These are phyloP conservation scores for Plasmodium inui DNA, from an alignment of 169 alveolate genomes.

Conservation along the genomic window DNA sequence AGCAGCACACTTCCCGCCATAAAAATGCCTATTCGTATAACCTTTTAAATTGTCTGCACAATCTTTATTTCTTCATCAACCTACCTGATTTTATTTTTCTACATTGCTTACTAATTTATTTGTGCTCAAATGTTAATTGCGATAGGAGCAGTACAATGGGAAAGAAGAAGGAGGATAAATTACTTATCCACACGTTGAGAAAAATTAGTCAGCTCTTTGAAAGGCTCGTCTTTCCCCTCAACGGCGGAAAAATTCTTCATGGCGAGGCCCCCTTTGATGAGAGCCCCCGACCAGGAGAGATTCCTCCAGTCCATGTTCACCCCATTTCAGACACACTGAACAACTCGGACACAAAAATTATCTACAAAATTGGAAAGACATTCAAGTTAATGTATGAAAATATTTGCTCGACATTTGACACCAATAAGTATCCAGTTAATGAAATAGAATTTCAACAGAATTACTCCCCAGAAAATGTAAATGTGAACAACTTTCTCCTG, in stretches of 20 bases:
- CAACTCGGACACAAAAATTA: conserved; percentile 16
- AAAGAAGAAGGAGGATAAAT: neutral
- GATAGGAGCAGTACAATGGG: neutral
- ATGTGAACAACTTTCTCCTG: conserved; percentile 56
- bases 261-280: neutral
- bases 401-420: conserved; percentile 21
- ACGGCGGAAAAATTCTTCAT: neutral
- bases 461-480: conserved; percentile 30
- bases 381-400: conserved; percentile 3
- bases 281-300: neutral
- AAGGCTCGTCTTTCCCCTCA: neutral
- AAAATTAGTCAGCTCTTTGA: conserved; percentile 19
- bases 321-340: neutral
- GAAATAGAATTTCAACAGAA: conserved; percentile 21
- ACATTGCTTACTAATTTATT: conserved; percentile 37
- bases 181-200: neutral
- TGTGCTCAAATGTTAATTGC: neutral
- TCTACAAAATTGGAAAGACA: neutral
- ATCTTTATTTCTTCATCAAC: conserved; percentile 30
- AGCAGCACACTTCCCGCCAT: neutral
- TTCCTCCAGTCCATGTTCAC: neutral
- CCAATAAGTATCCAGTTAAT: conserved; percentile 22
- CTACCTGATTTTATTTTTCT: conserved; percentile 50
- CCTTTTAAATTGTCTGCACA: conserved; percentile 17
- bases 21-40: neutral